Evolutionary conservation across 257 asterid genomes (phyloP), one percentile per base, ranked within the genome.

Genomic region (Solanum dulcamara): DNA sequence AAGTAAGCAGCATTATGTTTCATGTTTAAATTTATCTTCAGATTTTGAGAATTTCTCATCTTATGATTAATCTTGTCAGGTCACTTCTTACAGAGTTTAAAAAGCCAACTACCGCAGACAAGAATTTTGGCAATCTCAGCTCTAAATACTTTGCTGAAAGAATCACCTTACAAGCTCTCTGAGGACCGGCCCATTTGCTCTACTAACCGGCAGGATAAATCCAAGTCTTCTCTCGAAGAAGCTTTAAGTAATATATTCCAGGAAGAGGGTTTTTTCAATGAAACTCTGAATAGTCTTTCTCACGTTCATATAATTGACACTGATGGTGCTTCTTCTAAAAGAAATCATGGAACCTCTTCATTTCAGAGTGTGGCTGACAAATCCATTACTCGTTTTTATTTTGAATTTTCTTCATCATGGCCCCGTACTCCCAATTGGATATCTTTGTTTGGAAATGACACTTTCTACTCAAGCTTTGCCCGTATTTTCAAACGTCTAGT

Each of bases 391-490:
- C 97, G 91, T 57, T 97, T 95, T 93, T 97, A 93, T 90, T 97
- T 97, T 84, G 99, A 97, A 86, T 97, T 97, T 92, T 94, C 99
- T 90, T 91, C 98, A 86, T 91, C 98, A 26, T 97, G 99, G 99
- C 99, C 99, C 84, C 98, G 98, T 72, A 97, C 99, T 57, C 98
- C 98, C 70, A 94, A 88, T 89, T 97, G 99, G 99, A 95, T 97
- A 84, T 94, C 98, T 75, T 95, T 93, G 80, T 91, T 93, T 38
- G 97, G 98, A 87, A 92, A 85, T 83, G 97, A 93, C 88, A 95
- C 92, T 66, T 97, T 97, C 83, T 95, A 97, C 90, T 88, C 99
- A 4, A 97, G 90, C 90, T 95, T 94, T 84, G 98, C 99, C 44
- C 92, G 97, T 57, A 97, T 95, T 83, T 97, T 97, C 84, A 97